Evolutionary conservation across 371 early-diverging fungal species (phyloP).

Genomic region (Apophysomyces sp.): DNA sequence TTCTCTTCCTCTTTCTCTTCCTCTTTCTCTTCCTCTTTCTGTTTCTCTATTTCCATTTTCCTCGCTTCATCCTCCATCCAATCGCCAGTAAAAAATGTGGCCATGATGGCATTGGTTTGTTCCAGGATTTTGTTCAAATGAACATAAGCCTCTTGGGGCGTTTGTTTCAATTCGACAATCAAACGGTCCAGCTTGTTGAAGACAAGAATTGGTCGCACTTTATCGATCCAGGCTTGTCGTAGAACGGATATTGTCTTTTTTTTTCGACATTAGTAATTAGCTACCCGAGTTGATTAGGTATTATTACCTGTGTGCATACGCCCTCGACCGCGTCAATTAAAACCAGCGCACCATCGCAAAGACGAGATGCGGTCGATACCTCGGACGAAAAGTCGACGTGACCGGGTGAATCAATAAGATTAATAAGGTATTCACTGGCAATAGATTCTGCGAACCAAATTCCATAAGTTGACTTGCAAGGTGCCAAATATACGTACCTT

Average conservation of each 20-base stretch:
- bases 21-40: conserved; percentile 45
- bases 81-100: conserved; percentile 89
- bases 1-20: conserved; percentile 40
- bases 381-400: conserved; percentile 99
- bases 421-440: conserved; percentile 83
- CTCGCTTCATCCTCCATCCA: conserved; percentile 85
- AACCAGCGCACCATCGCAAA: conserved; percentile 97
- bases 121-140: conserved; percentile 92
- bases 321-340: conserved; percentile 99
- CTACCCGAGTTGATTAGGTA: not conserved
- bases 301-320: conserved; percentile 90
- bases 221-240: conserved; percentile 92
- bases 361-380: conserved; percentile 93
- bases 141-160: conserved; percentile 88
- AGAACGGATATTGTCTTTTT: conserved; percentile 90
- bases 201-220: conserved; percentile 90
- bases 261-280: not conserved
- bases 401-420: conserved; percentile 99
- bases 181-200: conserved; percentile 99
- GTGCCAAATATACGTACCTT: conserved; percentile 8
- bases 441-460: conserved; percentile 8
- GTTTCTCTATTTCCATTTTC: conserved; percentile 64
- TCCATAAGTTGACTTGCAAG: not conserved
- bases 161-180: conserved; percentile 90
- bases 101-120: conserved; percentile 95